phyloP scores from a whole-genome alignment of 768 basidiomycete species.

The Agaricus blazei region DNA sequence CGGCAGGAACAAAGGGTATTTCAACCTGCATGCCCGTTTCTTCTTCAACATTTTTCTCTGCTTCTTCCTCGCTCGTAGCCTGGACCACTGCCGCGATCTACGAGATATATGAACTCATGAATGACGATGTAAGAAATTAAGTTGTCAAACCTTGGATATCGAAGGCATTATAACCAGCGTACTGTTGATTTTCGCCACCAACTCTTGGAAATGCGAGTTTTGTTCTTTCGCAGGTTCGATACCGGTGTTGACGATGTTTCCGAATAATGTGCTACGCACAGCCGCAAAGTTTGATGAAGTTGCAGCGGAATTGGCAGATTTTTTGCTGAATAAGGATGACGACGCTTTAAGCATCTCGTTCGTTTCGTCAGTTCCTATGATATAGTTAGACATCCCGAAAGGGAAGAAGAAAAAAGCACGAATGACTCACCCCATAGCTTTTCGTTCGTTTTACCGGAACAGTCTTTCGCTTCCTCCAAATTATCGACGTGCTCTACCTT shows the following conservation, averaged over 20 bases:
- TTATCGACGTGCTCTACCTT: conserved; percentile 1
- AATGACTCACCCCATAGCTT: conserved; percentile 18
- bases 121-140: not conserved
- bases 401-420: not conserved
- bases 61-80: conserved; percentile 8
- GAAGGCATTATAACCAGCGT: conserved; percentile 57
- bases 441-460: conserved; percentile 22
- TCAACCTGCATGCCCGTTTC: conserved; percentile 47
- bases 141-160: conserved; percentile 34
- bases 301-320: conserved; percentile 12
- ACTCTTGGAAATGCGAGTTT: conserved; percentile 37
- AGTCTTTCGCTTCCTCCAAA: conserved; percentile 1
- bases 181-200: conserved; percentile 64
- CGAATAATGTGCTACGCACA: conserved; percentile 43
- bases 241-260: conserved; percentile 14
- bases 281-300: conserved; percentile 19
- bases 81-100: conserved; percentile 1
- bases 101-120: not conserved
- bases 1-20: conserved; percentile 72
- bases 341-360: conserved; percentile 11
- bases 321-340: conserved; percentile 28
- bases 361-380: conserved; percentile 5
- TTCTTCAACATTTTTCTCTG: conserved; percentile 3
- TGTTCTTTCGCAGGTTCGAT: not conserved
- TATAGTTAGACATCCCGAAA: not conserved